Evolutionary conservation across 169 alveolate genomes (phyloP), one percentile per base, ranked within the genome.

Genomic region (Pseudocohnilembus persalinus): DNA sequence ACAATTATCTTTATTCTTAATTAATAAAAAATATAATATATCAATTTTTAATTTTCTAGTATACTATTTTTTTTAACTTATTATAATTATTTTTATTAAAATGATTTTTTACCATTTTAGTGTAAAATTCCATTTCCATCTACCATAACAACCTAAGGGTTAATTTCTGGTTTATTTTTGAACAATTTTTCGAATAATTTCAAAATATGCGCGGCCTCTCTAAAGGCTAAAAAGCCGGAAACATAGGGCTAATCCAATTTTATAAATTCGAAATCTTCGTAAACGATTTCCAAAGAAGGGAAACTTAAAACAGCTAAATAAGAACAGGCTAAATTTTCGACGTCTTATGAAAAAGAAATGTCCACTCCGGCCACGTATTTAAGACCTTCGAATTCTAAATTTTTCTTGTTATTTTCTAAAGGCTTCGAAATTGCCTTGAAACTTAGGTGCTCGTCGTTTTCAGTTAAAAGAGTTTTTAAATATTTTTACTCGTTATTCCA

Each of bases 41-140:
- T 20, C 68, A 49, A 49, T 49, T n/a, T n/a, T n/a, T n/a, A n/a
- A n/a, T n/a, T n/a, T n/a, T n/a, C n/a, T n/a, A n/a, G n/a, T n/a
- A n/a, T n/a, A n/a, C n/a, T n/a, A n/a, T n/a, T n/a, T n/a, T n/a
- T n/a, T n/a, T n/a, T n/a, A n/a, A n/a, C n/a, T n/a, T n/a, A n/a
- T n/a, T n/a, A n/a, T n/a, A n/a, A n/a, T n/a, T n/a, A n/a, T n/a
- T n/a, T n/a, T n/a, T n/a, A n/a, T n/a, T n/a, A n/a, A n/a, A n/a
- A n/a, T n/a, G n/a, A n/a, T n/a, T n/a, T n/a, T n/a, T 49, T 49
- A 49, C 96, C 96, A 65, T 94, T 77, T 32, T 77, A 87, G 85
- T 96, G 98, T 11, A 94, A 84, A 68, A 94, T 86, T 30, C 98
- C 98, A 88, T 96, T 96, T 74, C 98, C 98, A 89, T 96, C 97